Evolutionary conservation across 176 grass and related monocot species (phyloP), one percentile per base, ranked within the genome.

Genomic region (Avena insularis): DNA sequence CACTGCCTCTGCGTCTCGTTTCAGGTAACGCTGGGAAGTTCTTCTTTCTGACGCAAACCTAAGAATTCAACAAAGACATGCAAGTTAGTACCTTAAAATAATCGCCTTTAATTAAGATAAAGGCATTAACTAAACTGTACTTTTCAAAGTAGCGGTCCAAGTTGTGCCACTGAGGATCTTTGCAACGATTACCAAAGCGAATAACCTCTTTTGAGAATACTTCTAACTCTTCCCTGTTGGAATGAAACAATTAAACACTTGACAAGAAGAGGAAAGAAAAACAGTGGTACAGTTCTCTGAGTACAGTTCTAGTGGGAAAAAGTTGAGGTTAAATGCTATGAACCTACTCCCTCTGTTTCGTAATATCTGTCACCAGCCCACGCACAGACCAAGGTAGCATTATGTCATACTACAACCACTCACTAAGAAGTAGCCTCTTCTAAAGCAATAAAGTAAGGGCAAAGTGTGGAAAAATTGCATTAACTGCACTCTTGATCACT

Each of bases 121-220:
- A 20, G 29, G 33, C 23, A 63, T 54, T 35, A 81, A 75, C 80
- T n/a, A 38, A 79, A 50, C 57, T 75, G 83, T 83, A 99, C 97
- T 94, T 99, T 75, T 99, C 92, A 87, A 99, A 95, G 88, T 93
- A 99, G 57, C 97, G 97, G 49, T 97, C 92, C 85, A 99, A 92
- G 53, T 92, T 92, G 91, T 99, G 97, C 97, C 97, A 99, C 75
- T 97, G 97, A 86, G 92, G 94, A 94, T 97, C 92, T 88, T 97
- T 99, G 92, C 97, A 99, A 76, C 75, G 94, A 90, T 99, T 99
- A 84, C 97, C 97, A 92, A 97, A 99, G 71, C 97, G 92, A 64
- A 97, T 75, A 85, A 99, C 87, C 80, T 99, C 97, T 87, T 90
- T 99, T 36, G 91, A 89, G 75, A 97, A 99, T 61, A 97, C 78